phyloP scores from a whole-genome alignment of 2,329 filamentous ascomycete species.

The Herpotrichia juniperi region DNA sequence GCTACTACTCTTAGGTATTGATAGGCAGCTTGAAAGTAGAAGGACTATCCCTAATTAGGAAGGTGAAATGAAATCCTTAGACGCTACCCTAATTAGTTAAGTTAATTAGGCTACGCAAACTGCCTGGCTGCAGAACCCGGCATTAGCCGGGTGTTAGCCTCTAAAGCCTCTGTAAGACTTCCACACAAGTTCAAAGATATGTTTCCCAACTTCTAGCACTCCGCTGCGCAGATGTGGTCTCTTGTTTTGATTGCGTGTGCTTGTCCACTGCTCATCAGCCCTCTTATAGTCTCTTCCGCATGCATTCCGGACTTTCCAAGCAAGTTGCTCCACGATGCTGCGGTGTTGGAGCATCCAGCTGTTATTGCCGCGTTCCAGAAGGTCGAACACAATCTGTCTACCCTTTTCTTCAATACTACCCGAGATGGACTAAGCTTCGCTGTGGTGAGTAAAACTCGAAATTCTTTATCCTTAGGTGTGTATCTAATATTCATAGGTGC shows the following conservation, averaged over 20 bases:
- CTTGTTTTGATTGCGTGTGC: background rate
- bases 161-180: no score
- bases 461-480: background rate
- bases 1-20: no score
- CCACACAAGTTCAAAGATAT: no score
- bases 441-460: constrained; percentile 23
- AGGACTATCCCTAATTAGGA: no score
- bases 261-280: constrained; percentile 6
- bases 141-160: no score
- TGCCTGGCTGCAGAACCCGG: no score
- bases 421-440: constrained; percentile 38
- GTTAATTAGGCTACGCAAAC: no score
- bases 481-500: constrained; percentile 21
- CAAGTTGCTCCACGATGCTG: constrained; percentile 22
- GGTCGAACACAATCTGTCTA: constrained; percentile 22
- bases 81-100: no score
- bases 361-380: constrained; percentile 30
- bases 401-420: constrained; percentile 25
- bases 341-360: constrained; percentile 25
- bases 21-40: no score
- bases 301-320: constrained; percentile 35
- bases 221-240: no score
- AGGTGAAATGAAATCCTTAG: no score
- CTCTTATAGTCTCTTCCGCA: constrained; percentile 6
- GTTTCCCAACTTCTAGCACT: no score